phyloP scores from a whole-genome alignment of 2,329 filamentous ascomycete genomes.

The Cladorrhinum sp. region DNA sequence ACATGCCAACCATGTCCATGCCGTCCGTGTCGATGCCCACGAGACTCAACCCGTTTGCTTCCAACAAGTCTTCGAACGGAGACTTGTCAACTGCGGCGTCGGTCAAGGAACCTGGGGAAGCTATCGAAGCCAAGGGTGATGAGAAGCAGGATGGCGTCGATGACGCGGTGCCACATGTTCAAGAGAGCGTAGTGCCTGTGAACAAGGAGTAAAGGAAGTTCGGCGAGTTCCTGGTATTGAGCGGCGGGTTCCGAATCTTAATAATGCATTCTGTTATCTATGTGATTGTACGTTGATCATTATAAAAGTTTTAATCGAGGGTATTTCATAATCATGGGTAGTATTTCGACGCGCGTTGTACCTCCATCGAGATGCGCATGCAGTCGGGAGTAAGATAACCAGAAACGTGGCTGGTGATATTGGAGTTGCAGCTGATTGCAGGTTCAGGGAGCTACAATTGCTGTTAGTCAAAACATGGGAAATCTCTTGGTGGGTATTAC shows the following conservation, averaged over 20 bases:
- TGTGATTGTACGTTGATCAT: not conserved
- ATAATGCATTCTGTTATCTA: not conserved
- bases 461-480: no score
- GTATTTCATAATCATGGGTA: not conserved
- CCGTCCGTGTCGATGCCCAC: constrained; percentile 17
- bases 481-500: no score
- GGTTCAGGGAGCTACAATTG: no score
- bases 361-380: not conserved
- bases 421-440: no score
- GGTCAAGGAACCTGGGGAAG: not conserved
- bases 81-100: not conserved
- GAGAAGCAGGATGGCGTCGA: not conserved
- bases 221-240: constrained; percentile 1
- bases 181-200: not conserved
- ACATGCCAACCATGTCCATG: constrained; percentile 24
- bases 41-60: constrained; percentile 31
- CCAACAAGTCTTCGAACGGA: constrained; percentile 21
- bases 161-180: not conserved
- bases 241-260: constrained; percentile 1
- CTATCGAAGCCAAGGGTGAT: not conserved
- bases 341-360: constrained; percentile 2
- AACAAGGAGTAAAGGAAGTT: not conserved
- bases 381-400: not conserved
- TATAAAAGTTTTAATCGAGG: not conserved
- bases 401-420: constrained; percentile 5